Percentiles rank a stretch among this genome's conserved stretches.
These are phyloP conservation scores for Paratinospora sagittata DNA, from an alignment of 164 flowering plant species.

Conservation along the genomic window DNA sequence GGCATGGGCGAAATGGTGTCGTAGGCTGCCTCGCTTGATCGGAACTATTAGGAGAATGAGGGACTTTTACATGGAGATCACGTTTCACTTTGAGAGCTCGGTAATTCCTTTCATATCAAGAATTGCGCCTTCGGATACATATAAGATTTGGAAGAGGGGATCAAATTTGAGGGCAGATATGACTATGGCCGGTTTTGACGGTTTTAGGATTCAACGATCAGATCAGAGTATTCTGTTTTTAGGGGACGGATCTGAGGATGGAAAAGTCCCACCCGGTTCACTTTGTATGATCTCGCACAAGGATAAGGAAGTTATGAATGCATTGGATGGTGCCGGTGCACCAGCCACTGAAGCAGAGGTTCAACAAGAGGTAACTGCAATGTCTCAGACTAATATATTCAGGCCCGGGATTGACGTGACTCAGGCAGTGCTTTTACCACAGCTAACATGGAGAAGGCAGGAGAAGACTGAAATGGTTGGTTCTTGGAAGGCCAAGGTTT, in stretches of 20 bases:
- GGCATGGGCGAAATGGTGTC: conserved; percentile 27
- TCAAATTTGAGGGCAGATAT: conserved; percentile 30
- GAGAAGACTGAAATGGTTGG: conserved; percentile 25
- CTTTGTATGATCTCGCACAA: conserved; percentile 20
- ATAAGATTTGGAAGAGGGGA: conserved; percentile 29
- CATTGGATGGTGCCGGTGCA: conserved; percentile 20
- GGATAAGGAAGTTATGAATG: conserved; percentile 23
- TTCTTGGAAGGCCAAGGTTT: conserved; percentile 23
- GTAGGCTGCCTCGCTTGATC: conserved; percentile 26
- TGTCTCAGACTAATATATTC: conserved; percentile 21
- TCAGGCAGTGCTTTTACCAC: conserved; percentile 23
- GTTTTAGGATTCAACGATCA: conserved; percentile 25
- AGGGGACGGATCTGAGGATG: conserved; percentile 24
- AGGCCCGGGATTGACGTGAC: conserved; percentile 26
- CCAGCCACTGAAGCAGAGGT: conserved; percentile 19
- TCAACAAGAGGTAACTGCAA: conserved; percentile 18
- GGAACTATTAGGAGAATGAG: conserved; percentile 26
- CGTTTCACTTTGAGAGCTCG: conserved; percentile 30
- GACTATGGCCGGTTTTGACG: conserved; percentile 33
- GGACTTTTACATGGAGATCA: conserved; percentile 31
- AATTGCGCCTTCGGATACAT: conserved; percentile 31
- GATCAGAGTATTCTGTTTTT: conserved; percentile 24
- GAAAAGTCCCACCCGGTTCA: conserved; percentile 19
- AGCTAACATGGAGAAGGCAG: conserved; percentile 26
- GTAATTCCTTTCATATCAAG: conserved; percentile 28